Conservation (phyloP, 768 basidiomycete genomes). For the Tylopilus cervinicoccineus region DNA sequence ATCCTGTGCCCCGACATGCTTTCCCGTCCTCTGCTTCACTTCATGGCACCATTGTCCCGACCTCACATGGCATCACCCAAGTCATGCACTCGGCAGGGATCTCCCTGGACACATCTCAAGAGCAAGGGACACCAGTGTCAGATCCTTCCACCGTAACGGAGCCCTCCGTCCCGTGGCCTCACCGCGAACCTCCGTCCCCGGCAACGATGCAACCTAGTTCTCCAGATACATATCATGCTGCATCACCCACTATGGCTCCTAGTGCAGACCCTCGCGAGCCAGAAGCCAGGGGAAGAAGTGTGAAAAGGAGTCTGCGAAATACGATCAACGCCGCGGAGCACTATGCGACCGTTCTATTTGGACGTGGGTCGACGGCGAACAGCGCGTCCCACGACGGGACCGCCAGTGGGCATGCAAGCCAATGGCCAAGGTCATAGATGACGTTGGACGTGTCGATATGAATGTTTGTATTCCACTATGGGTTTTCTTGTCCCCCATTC, state of each 20-base stretch:
- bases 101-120: conserved; percentile 19
- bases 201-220: conserved; percentile 31
- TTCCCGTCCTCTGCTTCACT: conserved; percentile 23
- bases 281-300: conserved; percentile 54
- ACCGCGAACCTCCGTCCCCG: conserved; percentile 38
- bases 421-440: conserved; percentile 24
- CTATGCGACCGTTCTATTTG: conserved; percentile 65
- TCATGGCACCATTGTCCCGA: conserved; percentile 15
- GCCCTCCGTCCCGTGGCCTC: conserved; percentile 40
- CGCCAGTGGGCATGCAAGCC: conserved; percentile 20
- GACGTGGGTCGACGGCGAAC: conserved; percentile 39
- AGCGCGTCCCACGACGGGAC: conserved; percentile 20
- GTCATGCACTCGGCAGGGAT: conserved; percentile 34
- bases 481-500: conserved; percentile 6
- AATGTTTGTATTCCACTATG: conserved; percentile 8
- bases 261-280: conserved; percentile 29
- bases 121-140: conserved; percentile 6
- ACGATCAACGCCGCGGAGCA: conserved; percentile 70
- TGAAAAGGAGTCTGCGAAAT: conserved; percentile 61
- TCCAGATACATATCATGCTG: conserved; percentile 41
- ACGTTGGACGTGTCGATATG: neutral
- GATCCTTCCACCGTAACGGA: conserved; percentile 15
- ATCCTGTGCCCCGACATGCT: conserved; percentile 19
- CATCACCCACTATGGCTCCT: conserved; percentile 30
- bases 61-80: conserved; percentile 31